These are phyloP conservation scores for Candida ponderosae DNA, from an alignment of 805 yeast genomes.

Conservation along the genomic window DNA sequence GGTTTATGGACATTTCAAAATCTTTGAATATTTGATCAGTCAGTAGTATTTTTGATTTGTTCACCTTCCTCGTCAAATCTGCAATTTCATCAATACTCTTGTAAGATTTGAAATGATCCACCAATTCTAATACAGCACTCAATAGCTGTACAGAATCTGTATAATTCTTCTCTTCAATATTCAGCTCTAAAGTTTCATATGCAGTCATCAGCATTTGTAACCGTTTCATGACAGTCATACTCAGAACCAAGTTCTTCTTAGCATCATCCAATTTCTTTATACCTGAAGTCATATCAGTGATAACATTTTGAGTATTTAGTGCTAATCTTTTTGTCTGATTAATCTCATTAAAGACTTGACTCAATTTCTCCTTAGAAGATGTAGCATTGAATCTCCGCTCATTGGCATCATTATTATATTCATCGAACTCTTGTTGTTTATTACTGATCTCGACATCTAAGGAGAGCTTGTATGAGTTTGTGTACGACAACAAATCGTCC, in stretches of 20 bases:
- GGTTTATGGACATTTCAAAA: conserved; percentile 45
- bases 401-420: conserved; percentile 15
- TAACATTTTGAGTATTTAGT: conserved; percentile 47
- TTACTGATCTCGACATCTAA: conserved; percentile 37
- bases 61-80: conserved; percentile 49
- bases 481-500: conserved; percentile 40
- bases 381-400: conserved; percentile 8
- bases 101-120: conserved; percentile 68
- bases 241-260: conserved; percentile 72
- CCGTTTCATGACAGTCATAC: conserved; percentile 82
- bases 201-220: conserved; percentile 81
- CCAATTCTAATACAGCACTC: conserved; percentile 65
- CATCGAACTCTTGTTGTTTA: conserved; percentile 28
- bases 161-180: conserved; percentile 38
- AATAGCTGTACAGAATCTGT: conserved; percentile 51
- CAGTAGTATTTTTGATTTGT: conserved; percentile 49
- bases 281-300: conserved; percentile 63
- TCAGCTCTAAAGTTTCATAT: conserved; percentile 47
- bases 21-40: conserved; percentile 68
- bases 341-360: conserved; percentile 35
- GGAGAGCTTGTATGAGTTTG: conserved; percentile 40
- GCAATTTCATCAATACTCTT: conserved; percentile 80
- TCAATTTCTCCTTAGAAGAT: conserved; percentile 20
- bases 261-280: conserved; percentile 75
- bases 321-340: conserved; percentile 41